These are phyloP conservation scores for Torulaspora pretoriensis DNA, from an alignment of 1,139 yeast genomes.

Conservation along the genomic window DNA sequence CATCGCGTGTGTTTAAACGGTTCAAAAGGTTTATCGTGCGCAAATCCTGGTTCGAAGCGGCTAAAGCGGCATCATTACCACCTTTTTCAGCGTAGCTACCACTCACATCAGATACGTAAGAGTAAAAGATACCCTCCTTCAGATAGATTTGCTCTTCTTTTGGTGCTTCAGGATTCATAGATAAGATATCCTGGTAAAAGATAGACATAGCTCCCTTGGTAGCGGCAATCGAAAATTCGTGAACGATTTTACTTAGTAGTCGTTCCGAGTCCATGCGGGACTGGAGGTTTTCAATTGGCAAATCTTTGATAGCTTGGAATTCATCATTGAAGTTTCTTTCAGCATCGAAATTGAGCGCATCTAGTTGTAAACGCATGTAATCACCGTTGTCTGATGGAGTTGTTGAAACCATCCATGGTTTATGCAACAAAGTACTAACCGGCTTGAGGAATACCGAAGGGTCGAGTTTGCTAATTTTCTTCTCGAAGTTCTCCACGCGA, in stretches of 20 bases:
- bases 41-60: conserved; percentile 75
- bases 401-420: conserved; percentile 69
- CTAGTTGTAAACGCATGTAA: conserved; percentile 29
- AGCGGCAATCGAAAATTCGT: conserved; percentile 74
- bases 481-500: conserved; percentile 40
- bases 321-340: conserved; percentile 89
- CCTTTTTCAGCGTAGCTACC: conserved; percentile 65
- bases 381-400: conserved; percentile 32
- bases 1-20: conserved; percentile 58
- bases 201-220: conserved; percentile 76
- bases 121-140: conserved; percentile 82
- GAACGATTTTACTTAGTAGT: conserved; percentile 63
- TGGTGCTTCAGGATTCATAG: conserved; percentile 77
- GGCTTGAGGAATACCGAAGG: conserved; percentile 59
- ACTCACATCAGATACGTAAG: conserved; percentile 70
- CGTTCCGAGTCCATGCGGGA: conserved; percentile 77
- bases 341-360: conserved; percentile 24
- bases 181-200: conserved; percentile 63
- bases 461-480: conserved; percentile 44
- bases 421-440: conserved; percentile 53
- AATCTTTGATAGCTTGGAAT: conserved; percentile 73
- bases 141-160: conserved; percentile 61
- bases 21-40: conserved; percentile 66
- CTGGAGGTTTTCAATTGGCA: conserved; percentile 53
- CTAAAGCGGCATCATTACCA: conserved; percentile 83